These are phyloP conservation scores for Vararia minispora DNA, from an alignment of 768 basidiomycete genomes.

Conservation along the genomic window DNA sequence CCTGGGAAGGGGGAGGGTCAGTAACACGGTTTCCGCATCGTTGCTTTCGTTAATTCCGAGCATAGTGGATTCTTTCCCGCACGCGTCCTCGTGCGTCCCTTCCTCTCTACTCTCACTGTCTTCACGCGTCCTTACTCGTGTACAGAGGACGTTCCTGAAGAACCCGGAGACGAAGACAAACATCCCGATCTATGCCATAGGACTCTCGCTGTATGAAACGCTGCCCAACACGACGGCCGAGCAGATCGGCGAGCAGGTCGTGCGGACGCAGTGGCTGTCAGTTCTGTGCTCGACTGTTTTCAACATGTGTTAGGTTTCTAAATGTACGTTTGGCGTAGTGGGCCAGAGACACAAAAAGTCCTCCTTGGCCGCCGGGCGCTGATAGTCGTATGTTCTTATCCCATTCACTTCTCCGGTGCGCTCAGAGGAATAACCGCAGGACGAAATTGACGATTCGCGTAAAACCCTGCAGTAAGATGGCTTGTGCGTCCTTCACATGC, in stretches of 20 bases:
- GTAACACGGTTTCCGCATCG: slow-evolving; percentile 21
- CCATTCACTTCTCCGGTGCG: neutral
- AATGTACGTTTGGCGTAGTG: slow-evolving; percentile 26
- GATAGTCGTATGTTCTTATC: slow-evolving; percentile 53
- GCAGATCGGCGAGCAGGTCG: slow-evolving; percentile 72
- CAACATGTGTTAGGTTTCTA: slow-evolving; percentile 5
- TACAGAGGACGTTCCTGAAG: slow-evolving; percentile 76
- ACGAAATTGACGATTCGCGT: slow-evolving; percentile 82
- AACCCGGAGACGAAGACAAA: slow-evolving; percentile 57
- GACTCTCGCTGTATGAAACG: slow-evolving; percentile 89
- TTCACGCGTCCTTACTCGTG: neutral
- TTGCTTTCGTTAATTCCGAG: slow-evolving; percentile 9
- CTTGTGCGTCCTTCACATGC: slow-evolving; percentile 1
- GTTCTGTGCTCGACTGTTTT: slow-evolving; percentile 18
- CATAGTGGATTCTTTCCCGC: slow-evolving; percentile 91
- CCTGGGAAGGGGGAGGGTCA: slow-evolving; percentile 63
- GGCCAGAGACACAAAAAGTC: slow-evolving; percentile 51
- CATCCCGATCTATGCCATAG: slow-evolving; percentile 92
- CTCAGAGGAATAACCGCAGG: slow-evolving; percentile 38
- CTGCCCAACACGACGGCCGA: slow-evolving; percentile 65
- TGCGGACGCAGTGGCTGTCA: slow-evolving; percentile 95
- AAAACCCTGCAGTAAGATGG: slow-evolving; percentile 84
- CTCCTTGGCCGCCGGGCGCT: slow-evolving; percentile 74
- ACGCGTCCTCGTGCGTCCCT: slow-evolving; percentile 58
- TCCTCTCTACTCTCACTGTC: neutral